Base-by-base conservation (phyloP, 2,329 filamentous ascomycete species). In the Elsinoe ampelina region DNA sequence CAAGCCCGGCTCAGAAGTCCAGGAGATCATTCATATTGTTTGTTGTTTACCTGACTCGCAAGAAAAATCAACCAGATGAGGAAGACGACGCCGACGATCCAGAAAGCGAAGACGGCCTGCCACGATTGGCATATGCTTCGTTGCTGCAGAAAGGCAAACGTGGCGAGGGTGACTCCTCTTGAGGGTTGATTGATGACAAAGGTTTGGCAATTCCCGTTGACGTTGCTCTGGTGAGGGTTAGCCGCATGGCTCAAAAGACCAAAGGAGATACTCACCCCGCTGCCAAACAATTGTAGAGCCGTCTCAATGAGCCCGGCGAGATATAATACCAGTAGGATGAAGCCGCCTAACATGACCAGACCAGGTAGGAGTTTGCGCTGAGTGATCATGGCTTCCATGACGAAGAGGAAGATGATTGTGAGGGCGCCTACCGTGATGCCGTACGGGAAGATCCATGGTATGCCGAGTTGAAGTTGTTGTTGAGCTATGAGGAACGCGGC, bases 61-160 rank as follows among this genome's bases (percentile, higher is more conserved):
- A 85, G 79, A 48, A 85, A 69, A 66, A 84, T 80, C 80, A 85
- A 83, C 79, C 81, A 85, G 19, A 84, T 66, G 64, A 83, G 76
- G 63, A 85, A 83, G n/a, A 84, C 76, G 1, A 75, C 75, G 38
- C 81, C 81, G 13, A 85, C 73, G 56, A 85, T 77, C 71, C 81
- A 82, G 63, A 84, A 83, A 8, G 80, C 78, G 63, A 85, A 85
- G 2, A 75, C 77, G 0, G 82, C 80, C 63, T 79, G 76, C 82
- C 82, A 85, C 65, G 78, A 80, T 64, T 80, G 77, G 66, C 82
- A 85, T 17, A 84, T 84, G 57, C 75, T 81, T 61, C 74, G 75
- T 71, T 84, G 82, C 66, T 82, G 77, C 69, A 85, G 65, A 75
- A 78, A 85, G 30, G 80, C 81, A 63, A 84, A 66, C 2, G 82